Conservation (phyloP, 169 alveolate species). For the Neospora caninum region DNA sequence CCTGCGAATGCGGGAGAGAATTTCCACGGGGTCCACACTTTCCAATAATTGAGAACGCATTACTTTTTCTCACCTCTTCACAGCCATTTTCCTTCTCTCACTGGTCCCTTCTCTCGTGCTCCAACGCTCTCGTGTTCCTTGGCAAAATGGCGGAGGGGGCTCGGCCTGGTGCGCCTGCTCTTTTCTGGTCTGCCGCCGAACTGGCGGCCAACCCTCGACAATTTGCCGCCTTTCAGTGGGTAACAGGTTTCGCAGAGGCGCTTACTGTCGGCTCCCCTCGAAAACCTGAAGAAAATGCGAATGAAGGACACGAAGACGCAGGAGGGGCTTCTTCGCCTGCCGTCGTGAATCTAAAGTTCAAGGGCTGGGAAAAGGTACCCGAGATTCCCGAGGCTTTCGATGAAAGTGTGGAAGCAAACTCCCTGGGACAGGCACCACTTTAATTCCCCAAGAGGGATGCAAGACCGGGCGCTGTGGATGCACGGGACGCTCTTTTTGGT, state of each 20-base stretch:
- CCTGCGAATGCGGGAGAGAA: background rate
- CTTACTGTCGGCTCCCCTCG: conserved; percentile 17
- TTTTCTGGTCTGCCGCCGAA: conserved; percentile 44
- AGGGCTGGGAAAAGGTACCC: conserved; percentile 53
- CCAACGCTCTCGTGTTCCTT: background rate
- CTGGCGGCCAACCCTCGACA: conserved; percentile 33
- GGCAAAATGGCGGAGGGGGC: background rate
- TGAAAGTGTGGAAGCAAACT: too few relatives aligned
- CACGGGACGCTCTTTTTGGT: too few relatives aligned
- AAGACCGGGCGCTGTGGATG: too few relatives aligned
- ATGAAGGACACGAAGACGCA: background rate
- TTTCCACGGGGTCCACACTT: background rate
- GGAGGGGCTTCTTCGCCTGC: conserved; percentile 16
- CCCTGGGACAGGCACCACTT: too few relatives aligned
- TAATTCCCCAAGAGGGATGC: too few relatives aligned
- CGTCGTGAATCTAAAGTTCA: conserved; percentile 25
- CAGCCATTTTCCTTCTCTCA: background rate
- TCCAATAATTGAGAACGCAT: background rate
- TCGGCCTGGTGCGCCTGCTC: background rate
- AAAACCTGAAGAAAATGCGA: conserved; percentile 21
- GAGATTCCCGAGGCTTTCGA: background rate
- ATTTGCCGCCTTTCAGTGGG: conserved; percentile 60
- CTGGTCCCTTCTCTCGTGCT: background rate
- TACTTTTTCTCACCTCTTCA: background rate
- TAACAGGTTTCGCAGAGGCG: conserved; percentile 45